Percentiles rank a stretch among this genome's conserved stretches.
phyloP scores from a whole-genome alignment of 176 grass and related monocot species.

The Elaeis guineensis region DNA sequence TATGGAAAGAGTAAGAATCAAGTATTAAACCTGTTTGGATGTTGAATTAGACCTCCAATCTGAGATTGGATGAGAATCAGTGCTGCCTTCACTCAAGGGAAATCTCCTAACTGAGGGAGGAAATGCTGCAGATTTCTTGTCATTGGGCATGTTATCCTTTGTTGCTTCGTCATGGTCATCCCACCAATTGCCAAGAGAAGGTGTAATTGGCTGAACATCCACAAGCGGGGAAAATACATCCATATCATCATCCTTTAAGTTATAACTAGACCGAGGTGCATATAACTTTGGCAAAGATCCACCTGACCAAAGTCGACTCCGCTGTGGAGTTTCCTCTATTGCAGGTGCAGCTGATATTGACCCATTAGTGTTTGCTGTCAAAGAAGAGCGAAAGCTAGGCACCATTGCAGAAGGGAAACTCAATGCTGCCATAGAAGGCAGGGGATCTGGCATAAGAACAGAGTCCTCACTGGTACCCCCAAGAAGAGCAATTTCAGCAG shows the following conservation, averaged over 20 bases:
- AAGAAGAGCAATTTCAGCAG: constrained; percentile 86
- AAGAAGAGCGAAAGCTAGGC: constrained; percentile 48
- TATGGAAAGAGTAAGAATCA: neutral
- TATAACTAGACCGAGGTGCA: constrained; percentile 50
- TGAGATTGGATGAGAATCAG: constrained; percentile 52
- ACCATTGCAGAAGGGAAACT: constrained; percentile 41
- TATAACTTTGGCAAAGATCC: constrained; percentile 54
- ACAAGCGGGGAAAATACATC: constrained; percentile 98
- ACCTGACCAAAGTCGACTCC: constrained; percentile 31
- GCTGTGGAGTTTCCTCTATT: constrained; percentile 53
- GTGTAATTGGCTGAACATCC: constrained; percentile 89
- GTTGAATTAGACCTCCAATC: constrained; percentile 66
- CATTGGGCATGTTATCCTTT: constrained; percentile 51
- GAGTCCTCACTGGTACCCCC: constrained; percentile 78
- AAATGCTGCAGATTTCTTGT: constrained; percentile 42
- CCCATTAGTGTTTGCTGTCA: constrained; percentile 33
- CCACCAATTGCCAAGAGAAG: constrained; percentile 73
- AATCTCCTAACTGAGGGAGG: constrained; percentile 51
- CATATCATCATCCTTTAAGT: constrained; percentile 85
- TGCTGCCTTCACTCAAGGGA: constrained; percentile 42
- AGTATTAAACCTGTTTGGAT: constrained; percentile 52
- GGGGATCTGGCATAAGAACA: constrained; percentile 94
- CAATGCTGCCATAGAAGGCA: constrained; percentile 53
- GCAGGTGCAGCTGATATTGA: constrained; percentile 25
- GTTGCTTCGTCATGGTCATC: constrained; percentile 70